These are phyloP conservation scores for Solanum hybrid DNA, from an alignment of 305 asterid genomes.

Conservation along the genomic window DNA sequence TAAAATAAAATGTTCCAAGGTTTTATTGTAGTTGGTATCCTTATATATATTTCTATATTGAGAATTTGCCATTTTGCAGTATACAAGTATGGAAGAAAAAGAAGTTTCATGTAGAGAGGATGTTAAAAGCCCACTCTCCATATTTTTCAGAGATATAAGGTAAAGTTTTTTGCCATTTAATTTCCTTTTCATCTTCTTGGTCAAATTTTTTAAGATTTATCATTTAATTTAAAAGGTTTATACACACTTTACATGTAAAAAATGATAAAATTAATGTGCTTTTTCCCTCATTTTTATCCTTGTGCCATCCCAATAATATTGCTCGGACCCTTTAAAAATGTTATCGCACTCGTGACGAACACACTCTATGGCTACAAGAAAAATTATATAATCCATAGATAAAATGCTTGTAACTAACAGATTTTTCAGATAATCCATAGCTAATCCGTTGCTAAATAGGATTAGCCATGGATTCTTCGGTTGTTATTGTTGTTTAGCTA, in stretches of 20 bases:
- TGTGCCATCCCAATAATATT: background rate
- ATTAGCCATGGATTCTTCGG: background rate
- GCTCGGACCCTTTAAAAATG: background rate
- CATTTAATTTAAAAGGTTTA: no score
- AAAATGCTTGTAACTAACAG: background rate
- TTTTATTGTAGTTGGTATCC: background rate
- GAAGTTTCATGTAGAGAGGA: no score
- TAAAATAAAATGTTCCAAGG: background rate
- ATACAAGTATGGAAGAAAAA: no score
- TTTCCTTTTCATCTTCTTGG: no score
- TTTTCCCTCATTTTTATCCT: background rate
- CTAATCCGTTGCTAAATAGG: background rate
- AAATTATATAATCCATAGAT: background rate
- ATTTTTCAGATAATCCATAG: background rate
- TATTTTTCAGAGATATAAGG: no score
- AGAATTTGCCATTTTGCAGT: background rate
- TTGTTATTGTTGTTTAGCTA: background rate
- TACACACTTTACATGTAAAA: background rate
- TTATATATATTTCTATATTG: background rate
- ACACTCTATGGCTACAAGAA: background rate
- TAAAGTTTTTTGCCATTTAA: no score
- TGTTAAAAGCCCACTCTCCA: no score
- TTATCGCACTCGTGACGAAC: fast-evolving
- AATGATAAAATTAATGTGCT: background rate
- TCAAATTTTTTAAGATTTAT: no score